A percentile compares a stretch with the other conserved stretches of the same genome.
These are phyloP conservation scores for Globisporangium alternatum DNA, from an alignment of 352 stramenopile species.

Conservation along the genomic window DNA sequence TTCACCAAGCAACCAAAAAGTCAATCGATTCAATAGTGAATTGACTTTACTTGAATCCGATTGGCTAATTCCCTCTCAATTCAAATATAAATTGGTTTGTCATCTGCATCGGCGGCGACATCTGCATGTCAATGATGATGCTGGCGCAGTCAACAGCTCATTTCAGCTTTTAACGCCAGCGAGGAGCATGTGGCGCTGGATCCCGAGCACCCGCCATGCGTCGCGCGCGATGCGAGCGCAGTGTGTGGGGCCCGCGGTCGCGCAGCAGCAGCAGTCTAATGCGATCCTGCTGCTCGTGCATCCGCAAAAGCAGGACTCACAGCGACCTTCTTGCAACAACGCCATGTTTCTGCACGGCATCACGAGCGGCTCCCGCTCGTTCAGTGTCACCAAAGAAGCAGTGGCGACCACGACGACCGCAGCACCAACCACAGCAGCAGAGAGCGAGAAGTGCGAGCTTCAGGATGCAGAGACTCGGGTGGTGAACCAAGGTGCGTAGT, in stretches of 20 bases:
- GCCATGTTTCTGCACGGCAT: neutral
- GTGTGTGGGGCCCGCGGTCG: neutral
- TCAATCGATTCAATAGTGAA: conserved; percentile 7
- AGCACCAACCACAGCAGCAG: neutral
- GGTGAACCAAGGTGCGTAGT: conserved; percentile 2
- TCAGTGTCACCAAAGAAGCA: conserved; percentile 3
- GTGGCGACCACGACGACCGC: neutral
- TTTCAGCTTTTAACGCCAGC: conserved; percentile 6
- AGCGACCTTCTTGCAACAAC: neutral
- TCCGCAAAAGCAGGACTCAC: neutral
- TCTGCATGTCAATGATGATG: conserved; percentile 10
- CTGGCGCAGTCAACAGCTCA: conserved; percentile 1
- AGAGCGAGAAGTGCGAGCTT: neutral
- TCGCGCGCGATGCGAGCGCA: conserved; percentile 3
- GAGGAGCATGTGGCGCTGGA: conserved; percentile 11
- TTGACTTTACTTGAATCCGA: neutral
- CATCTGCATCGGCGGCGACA: neutral
- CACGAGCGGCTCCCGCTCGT: neutral
- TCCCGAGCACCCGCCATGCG: conserved; percentile 3
- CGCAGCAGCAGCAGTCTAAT: neutral
- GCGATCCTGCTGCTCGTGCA: conserved; percentile 3
- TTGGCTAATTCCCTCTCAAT: neutral
- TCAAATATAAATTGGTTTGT: conserved; percentile 14
- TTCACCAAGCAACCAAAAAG: conserved; percentile 3
- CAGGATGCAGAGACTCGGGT: conserved; percentile 1